These are phyloP conservation scores for Elongisporangium prolatum DNA, from an alignment of 352 stramenopile genomes.

Conservation along the genomic window DNA sequence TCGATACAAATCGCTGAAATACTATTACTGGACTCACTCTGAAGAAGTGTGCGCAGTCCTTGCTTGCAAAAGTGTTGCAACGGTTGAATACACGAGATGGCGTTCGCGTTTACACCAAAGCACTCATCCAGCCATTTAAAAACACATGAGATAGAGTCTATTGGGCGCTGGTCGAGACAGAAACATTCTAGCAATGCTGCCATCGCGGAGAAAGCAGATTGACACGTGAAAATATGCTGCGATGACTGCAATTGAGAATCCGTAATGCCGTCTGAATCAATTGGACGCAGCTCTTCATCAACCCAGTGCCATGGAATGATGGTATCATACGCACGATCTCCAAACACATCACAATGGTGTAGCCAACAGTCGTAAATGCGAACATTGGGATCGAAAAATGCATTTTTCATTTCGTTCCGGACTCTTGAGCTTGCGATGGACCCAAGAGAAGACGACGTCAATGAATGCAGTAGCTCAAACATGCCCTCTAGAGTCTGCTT, in stretches of 20 bases:
- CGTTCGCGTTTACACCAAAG: conserved; percentile 31
- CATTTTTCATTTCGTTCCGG: conserved; percentile 13
- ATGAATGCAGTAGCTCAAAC: conserved; percentile 38
- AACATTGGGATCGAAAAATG: conserved; percentile 23
- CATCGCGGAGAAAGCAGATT: conserved; percentile 22
- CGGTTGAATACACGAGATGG: conserved; percentile 31
- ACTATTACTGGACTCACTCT: conserved; percentile 19
- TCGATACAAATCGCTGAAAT: conserved; percentile 32
- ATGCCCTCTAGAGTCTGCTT: conserved; percentile 13
- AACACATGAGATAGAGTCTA: conserved; percentile 9
- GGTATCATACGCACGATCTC: conserved; percentile 15
- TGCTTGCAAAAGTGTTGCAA: conserved; percentile 36
- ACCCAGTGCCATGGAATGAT: conserved; percentile 46
- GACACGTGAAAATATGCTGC: conserved; percentile 9
- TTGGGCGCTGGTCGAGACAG: conserved; percentile 14
- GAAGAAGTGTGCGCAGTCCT: conserved; percentile 25
- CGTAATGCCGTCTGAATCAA: conserved; percentile 18
- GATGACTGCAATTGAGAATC: conserved; percentile 6
- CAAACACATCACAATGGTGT: conserved; percentile 39
- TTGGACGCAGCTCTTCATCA: conserved; percentile 23
- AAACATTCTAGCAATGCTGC: conserved; percentile 11
- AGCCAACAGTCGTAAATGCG: conserved; percentile 31
- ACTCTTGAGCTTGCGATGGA: conserved; percentile 24
- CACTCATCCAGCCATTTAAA: conserved; percentile 60
- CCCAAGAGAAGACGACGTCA: conserved; percentile 23